These are phyloP conservation scores for Gymnopilus junonius DNA, from an alignment of 768 basidiomycete genomes.

Conservation along the genomic window DNA sequence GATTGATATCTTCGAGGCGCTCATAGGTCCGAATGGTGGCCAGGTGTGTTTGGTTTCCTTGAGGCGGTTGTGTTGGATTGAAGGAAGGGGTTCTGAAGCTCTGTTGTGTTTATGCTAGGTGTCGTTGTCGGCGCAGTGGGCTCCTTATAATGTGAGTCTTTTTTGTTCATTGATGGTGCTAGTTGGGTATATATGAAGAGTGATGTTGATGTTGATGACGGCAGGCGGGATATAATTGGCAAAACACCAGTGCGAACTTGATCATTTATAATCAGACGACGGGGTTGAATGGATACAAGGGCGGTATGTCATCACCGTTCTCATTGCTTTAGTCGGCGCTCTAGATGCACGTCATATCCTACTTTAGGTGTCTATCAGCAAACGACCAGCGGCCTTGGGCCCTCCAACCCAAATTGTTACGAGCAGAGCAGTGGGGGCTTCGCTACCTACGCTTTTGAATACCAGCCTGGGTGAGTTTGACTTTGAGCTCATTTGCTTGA, in stretches of 20 bases:
- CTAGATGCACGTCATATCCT: conserved; percentile 33
- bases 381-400: conserved; percentile 68
- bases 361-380: conserved; percentile 61
- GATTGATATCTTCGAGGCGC: conserved; percentile 71
- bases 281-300: conserved; percentile 58
- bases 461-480: conserved; percentile 46
- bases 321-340: neutral
- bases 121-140: conserved; percentile 56
- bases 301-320: conserved; percentile 48
- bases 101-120: too few relatives aligned
- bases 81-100: too few relatives aligned
- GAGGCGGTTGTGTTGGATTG: too few relatives aligned
- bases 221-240: conserved; percentile 63
- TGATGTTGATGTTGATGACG: neutral
- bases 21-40: conserved; percentile 31
- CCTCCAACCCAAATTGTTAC: conserved; percentile 70
- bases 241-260: conserved; percentile 52
- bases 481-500: neutral
- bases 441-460: conserved; percentile 51
- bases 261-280: conserved; percentile 54
- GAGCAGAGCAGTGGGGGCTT: conserved; percentile 39
- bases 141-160: conserved; percentile 61
- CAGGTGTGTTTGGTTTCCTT: too few relatives aligned
- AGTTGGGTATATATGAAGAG: neutral
- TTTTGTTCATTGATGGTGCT: neutral